These are phyloP conservation scores for Aspergillus sp. DNA, from an alignment of 2,329 filamentous ascomycete species.

Conservation along the genomic window DNA sequence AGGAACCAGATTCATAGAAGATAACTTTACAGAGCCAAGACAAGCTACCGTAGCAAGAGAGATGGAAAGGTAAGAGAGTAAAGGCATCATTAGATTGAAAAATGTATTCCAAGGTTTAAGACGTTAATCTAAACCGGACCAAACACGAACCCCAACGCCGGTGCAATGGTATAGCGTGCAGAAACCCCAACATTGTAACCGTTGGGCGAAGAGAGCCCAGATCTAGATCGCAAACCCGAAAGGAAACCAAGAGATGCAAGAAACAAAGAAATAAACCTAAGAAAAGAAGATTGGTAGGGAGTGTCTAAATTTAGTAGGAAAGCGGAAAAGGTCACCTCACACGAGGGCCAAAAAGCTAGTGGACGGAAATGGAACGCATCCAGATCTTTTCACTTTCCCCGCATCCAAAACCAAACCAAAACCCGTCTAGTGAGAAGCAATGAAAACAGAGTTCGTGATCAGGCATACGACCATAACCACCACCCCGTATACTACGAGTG, in stretches of 20 bases:
- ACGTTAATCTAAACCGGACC: not conserved
- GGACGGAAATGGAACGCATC: not conserved
- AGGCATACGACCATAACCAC: constrained; percentile 89
- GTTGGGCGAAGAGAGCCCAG: constrained; percentile 2
- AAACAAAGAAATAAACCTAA: not conserved
- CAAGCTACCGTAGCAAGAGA: not conserved
- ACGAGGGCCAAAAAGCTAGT: constrained; percentile 5
- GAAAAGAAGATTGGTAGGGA: not conserved
- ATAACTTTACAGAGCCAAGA: not conserved
- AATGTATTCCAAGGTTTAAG: not conserved
- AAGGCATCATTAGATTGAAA: not conserved
- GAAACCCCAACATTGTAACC: not conserved
- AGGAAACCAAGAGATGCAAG: not conserved
- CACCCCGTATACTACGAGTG: constrained; percentile 77
- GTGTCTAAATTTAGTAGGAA: not conserved
- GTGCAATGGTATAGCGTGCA: constrained; percentile 19
- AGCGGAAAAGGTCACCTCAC: constrained; percentile 1
- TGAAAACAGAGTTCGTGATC: constrained; percentile 80
- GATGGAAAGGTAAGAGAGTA: not conserved
- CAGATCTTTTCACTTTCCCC: not conserved
- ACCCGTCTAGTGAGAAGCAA: constrained; percentile 59
- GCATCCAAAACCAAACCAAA: not conserved
- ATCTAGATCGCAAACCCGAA: not conserved
- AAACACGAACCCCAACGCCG: constrained; percentile 17
- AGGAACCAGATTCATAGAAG: not conserved